Conservation (phyloP, 805 yeast genomes). For the Candida peoriensis region DNA sequence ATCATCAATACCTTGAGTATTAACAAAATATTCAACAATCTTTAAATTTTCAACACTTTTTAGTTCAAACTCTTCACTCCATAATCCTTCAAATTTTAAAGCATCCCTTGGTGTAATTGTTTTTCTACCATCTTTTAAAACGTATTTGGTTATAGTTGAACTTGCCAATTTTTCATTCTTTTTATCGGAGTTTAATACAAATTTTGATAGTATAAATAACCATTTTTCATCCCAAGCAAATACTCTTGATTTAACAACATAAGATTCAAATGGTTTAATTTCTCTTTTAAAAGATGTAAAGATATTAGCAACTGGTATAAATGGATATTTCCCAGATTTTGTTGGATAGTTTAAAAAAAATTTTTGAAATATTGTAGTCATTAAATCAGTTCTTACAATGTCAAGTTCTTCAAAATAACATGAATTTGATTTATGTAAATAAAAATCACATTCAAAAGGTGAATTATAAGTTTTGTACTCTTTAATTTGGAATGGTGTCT, state of each 20-base stretch:
- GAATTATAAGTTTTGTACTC: slow-evolving; percentile 53
- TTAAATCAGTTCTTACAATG: slow-evolving; percentile 62
- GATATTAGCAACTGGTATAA: slow-evolving; percentile 73
- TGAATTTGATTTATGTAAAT: slow-evolving; percentile 82
- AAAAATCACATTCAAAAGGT: slow-evolving; percentile 78
- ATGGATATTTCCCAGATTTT: slow-evolving; percentile 34
- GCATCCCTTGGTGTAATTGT: slow-evolving; percentile 67
- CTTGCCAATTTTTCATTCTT: slow-evolving; percentile 39
- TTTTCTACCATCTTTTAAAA: slow-evolving; percentile 70
- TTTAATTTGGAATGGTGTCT: slow-evolving; percentile 36
- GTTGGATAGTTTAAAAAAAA: slow-evolving; percentile 43
- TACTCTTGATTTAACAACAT: slow-evolving; percentile 51
- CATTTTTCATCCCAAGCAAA: slow-evolving; percentile 87
- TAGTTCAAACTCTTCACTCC: slow-evolving; percentile 43
- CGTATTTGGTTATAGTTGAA: slow-evolving; percentile 69
- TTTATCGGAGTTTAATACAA: slow-evolving; percentile 31
- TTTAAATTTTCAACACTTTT: slow-evolving; percentile 36
- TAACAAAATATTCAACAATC: slow-evolving; percentile 33
- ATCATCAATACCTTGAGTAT: slow-evolving; percentile 31
- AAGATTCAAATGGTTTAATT: slow-evolving; percentile 60
- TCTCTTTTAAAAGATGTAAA: slow-evolving; percentile 66
- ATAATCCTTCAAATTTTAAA: slow-evolving; percentile 50
- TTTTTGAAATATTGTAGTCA: slow-evolving; percentile 53
- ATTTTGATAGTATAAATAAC: slow-evolving; percentile 67
- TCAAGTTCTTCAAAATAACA: slow-evolving; percentile 83